Base-by-base conservation (phyloP, 139 green algal genomes). In the Tetraselmis chui region DNA sequence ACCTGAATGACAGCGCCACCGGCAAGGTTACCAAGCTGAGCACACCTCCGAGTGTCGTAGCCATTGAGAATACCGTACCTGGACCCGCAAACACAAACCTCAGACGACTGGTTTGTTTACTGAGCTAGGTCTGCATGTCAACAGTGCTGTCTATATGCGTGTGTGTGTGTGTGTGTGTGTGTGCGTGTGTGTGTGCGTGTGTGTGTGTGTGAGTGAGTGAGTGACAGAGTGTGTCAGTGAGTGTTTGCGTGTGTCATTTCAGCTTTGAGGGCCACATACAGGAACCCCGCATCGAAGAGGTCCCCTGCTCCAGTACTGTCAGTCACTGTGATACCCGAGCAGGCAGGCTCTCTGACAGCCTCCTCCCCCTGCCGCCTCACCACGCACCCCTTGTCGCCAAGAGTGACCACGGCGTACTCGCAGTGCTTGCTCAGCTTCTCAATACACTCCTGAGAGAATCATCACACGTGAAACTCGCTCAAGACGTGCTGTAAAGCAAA, bases 271-370 rank as follows among this genome's bases (percentile, higher is more conserved):
- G 45, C 18, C 45, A 67, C 45, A 25, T 5, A 93, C 76, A 95
- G 77, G 85, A 95, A 94, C 1, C 91, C 91, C 0, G 85, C 81
- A 25, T 89, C 86, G 86, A 95, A 95, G 30, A 90, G 77, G 81
- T 95, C 91, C 0, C 91, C 91, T 0, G 91, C 91, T 1, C 91
- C 91, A 18, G 91, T 94, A 11, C 87, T 88, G 79, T 95, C 91
- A 24, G 89, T 81, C 22, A 91, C 86, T 28, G 80, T 85, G 24
- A 94, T 83, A 0, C 87, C 85, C 1, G 77, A 76, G 76, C 82
- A 85, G 59, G 90, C 90, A 2, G 88, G 86, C 86, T 88, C 79
- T 29, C 59, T 75, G 0, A 88, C 29, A 31, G 85, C 29, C 18
- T 83, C 83, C 0, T 76, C 28, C 25, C 80, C 85, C 1, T 31